Conservation (phyloP, 1,284 basidiomycete species). For the Tylopilus orsonianus region DNA sequence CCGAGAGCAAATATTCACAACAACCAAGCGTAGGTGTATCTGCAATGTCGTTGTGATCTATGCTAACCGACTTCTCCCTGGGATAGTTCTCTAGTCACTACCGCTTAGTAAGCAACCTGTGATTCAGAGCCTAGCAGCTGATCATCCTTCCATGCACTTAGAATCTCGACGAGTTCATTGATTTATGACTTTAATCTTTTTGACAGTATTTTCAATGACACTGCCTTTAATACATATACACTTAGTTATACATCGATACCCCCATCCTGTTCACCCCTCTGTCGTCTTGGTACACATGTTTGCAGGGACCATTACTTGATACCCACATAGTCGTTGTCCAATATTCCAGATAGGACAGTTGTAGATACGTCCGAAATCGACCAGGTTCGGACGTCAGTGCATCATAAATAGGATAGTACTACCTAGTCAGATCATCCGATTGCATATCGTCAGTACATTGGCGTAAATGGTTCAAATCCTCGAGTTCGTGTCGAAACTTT, state of each 20-base stretch:
- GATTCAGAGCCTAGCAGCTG: not conserved
- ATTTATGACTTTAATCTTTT: slow-evolving; percentile 11
- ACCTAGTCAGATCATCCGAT: too few relatives aligned
- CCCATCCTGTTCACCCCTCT: not conserved
- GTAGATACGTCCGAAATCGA: too few relatives aligned
- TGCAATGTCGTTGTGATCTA: not conserved
- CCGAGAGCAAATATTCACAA: slow-evolving; percentile 16
- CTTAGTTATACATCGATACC: slow-evolving; percentile 1
- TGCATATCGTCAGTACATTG: too few relatives aligned
- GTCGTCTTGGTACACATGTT: not conserved
- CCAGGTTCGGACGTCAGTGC: too few relatives aligned
- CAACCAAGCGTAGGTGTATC: slow-evolving; percentile 18
- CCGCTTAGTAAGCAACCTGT: slow-evolving; percentile 20
- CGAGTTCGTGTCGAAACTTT: too few relatives aligned
- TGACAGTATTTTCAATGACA: not conserved
- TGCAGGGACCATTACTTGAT: too few relatives aligned
- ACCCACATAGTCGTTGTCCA: too few relatives aligned
- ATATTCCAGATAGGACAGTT: too few relatives aligned
- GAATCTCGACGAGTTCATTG: slow-evolving; percentile 24
- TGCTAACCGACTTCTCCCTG: not conserved
- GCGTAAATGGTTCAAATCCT: too few relatives aligned
- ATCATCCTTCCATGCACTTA: not conserved
- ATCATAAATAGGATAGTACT: too few relatives aligned
- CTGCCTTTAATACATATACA: not conserved
- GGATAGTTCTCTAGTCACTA: slow-evolving; percentile 27